These are phyloP conservation scores for Trichoderma sp. DNA, from an alignment of 2,329 filamentous ascomycete genomes.

Conservation along the genomic window DNA sequence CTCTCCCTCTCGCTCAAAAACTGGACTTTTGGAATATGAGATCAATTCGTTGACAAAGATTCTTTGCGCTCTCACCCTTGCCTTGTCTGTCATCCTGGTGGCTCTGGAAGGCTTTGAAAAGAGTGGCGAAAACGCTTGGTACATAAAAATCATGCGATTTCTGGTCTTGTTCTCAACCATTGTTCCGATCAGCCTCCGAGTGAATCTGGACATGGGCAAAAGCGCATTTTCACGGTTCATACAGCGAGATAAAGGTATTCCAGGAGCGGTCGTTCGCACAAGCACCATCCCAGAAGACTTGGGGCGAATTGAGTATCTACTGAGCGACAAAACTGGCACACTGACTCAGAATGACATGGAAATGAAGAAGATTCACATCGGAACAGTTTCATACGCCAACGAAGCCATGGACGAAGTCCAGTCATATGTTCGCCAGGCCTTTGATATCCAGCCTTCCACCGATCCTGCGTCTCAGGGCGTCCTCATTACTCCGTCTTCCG, in stretches of 20 bases:
- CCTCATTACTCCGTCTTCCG: slow-evolving; percentile 77
- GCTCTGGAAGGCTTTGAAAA: slow-evolving; percentile 80
- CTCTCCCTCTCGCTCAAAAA: slow-evolving; percentile 88
- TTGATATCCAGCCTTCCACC: slow-evolving; percentile 59
- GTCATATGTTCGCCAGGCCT: slow-evolving; percentile 83
- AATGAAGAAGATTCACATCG: slow-evolving; percentile 97
- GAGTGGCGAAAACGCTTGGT: slow-evolving; percentile 74
- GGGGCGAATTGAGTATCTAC: slow-evolving; percentile 90
- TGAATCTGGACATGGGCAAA: slow-evolving; percentile 97
- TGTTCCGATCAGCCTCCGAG: slow-evolving; percentile 92
- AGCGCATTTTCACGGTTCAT: slow-evolving; percentile 96
- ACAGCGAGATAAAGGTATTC: slow-evolving; percentile 85
- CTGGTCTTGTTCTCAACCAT: slow-evolving; percentile 98
- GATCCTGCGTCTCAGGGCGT: slow-evolving; percentile 50
- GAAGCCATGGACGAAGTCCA: slow-evolving; percentile 98
- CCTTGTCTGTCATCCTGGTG: slow-evolving; percentile 84
- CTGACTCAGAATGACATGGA: slow-evolving; percentile 98
- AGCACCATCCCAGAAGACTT: slow-evolving; percentile 97
- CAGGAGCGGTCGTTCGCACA: slow-evolving; percentile 89
- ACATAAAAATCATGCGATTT: slow-evolving; percentile 97
- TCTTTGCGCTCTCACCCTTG: slow-evolving; percentile 83
- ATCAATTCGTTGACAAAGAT: slow-evolving; percentile 98
- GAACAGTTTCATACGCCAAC: slow-evolving; percentile 96
- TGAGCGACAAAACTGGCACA: slow-evolving; percentile 98
- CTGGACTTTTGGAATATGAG: slow-evolving; percentile 89